Evolutionary conservation across 768 basidiomycete species (phyloP).

Genomic region (Tulasnella calospora): DNA sequence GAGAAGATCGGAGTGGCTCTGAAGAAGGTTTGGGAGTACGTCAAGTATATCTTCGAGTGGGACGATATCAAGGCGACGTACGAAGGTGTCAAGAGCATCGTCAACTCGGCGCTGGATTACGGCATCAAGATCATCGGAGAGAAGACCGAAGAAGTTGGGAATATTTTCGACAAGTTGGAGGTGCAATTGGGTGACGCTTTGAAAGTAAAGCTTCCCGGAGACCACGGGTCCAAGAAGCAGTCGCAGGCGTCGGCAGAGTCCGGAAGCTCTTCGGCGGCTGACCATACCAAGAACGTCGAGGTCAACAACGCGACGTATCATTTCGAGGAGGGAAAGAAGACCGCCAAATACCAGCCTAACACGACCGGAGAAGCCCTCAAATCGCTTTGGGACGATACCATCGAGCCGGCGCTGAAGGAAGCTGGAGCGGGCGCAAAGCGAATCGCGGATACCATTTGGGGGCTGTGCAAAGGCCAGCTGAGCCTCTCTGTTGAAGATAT

Average conservation of each 20-base stretch:
- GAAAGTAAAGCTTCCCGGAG: background rate
- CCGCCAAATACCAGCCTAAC: background rate
- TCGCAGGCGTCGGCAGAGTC: background rate
- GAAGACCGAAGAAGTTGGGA: background rate
- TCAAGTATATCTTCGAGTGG: constrained; percentile 20
- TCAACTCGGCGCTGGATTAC: constrained; percentile 2
- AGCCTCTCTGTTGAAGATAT: background rate
- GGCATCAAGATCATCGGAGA: background rate
- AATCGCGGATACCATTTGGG: background rate
- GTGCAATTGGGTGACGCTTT: background rate
- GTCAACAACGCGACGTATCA: constrained; percentile 20
- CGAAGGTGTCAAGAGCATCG: constrained; percentile 9
- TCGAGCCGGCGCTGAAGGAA: background rate
- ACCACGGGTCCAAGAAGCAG: background rate
- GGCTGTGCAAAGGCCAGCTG: background rate
- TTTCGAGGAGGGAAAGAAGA: constrained; percentile 13
- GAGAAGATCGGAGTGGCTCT: constrained; percentile 9
- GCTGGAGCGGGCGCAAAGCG: background rate
- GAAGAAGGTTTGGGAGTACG: background rate
- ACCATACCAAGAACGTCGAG: background rate
- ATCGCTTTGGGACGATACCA: background rate
- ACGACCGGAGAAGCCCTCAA: background rate
- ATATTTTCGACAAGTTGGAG: background rate
- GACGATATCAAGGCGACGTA: constrained; percentile 9
- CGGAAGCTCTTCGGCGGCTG: background rate